A percentile compares a stretch with the other conserved stretches of the same genome.
phyloP scores from a whole-genome alignment of 768 basidiomycete genomes.

The Fibroporia radiculosa region DNA sequence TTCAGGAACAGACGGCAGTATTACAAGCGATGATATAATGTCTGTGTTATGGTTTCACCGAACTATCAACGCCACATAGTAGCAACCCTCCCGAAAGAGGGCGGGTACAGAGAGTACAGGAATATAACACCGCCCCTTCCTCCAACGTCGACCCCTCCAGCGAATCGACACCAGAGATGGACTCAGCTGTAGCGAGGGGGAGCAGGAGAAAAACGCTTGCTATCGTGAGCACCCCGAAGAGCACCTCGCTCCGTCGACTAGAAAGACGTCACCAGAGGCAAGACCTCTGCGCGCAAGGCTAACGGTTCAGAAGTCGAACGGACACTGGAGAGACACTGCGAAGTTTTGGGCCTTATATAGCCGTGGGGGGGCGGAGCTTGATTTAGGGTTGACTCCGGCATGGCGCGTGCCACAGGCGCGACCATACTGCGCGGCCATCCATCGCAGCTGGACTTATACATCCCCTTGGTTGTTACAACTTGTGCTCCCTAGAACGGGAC shows the following conservation, averaged over 20 bases:
- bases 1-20: no score
- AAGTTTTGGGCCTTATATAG: conserved; percentile 22
- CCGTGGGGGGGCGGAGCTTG: conserved; percentile 10
- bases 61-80: conserved; percentile 80
- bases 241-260: conserved; percentile 77
- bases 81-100: conserved; percentile 34
- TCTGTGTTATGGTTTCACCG: conserved; percentile 78
- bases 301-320: conserved; percentile 63
- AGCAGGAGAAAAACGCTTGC: conserved; percentile 29
- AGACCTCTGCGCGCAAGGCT: conserved; percentile 42
- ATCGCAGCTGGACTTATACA: neutral
- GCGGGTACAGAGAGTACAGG: conserved; percentile 66
- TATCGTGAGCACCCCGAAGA: conserved; percentile 45
- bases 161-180: conserved; percentile 51
- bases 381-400: conserved; percentile 10
- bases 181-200: conserved; percentile 37
- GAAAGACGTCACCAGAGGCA: conserved; percentile 60
- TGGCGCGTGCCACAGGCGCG: conserved; percentile 21
- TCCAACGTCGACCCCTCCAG: conserved; percentile 37
- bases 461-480: neutral
- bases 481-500: neutral
- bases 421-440: neutral
- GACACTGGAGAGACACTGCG: conserved; percentile 44
- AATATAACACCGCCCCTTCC: conserved; percentile 64
- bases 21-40: conserved; percentile 30